phyloP scores from a whole-genome alignment of 2,329 filamentous ascomycete species.

The Claviceps sp. region DNA sequence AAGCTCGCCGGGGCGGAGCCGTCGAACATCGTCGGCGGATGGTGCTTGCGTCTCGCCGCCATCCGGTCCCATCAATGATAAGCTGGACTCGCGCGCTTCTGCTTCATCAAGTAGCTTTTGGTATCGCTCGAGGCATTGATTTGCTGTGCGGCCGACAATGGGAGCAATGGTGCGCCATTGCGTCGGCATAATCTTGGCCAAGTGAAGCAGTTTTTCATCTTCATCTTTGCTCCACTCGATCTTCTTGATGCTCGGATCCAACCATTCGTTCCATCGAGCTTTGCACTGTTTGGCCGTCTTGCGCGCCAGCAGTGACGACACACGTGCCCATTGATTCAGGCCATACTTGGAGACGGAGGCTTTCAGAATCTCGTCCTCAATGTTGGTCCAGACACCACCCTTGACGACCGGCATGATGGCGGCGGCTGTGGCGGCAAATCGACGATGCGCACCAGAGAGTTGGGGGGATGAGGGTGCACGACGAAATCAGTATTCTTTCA shows the following conservation, averaged over 20 bases:
- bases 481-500: background rate
- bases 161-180: slow-evolving; percentile 98
- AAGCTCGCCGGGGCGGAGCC: slow-evolving; percentile 79
- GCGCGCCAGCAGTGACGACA: slow-evolving; percentile 88
- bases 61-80: slow-evolving; percentile 73
- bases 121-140: slow-evolving; percentile 93
- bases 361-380: slow-evolving; percentile 93
- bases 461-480: background rate
- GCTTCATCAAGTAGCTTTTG: slow-evolving; percentile 94
- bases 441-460: background rate
- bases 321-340: slow-evolving; percentile 94
- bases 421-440: slow-evolving; percentile 3
- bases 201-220: slow-evolving; percentile 89
- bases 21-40: slow-evolving; percentile 81
- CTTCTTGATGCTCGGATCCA: slow-evolving; percentile 95
- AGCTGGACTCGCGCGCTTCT: slow-evolving; percentile 72
- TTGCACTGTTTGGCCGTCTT: slow-evolving; percentile 99
- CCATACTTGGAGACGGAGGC: slow-evolving; percentile 90
- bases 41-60: slow-evolving; percentile 80
- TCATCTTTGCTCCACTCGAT: slow-evolving; percentile 99
- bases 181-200: slow-evolving; percentile 96
- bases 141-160: slow-evolving; percentile 90
- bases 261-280: slow-evolving; percentile 95
- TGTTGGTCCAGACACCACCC: slow-evolving; percentile 63
- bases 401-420: slow-evolving; percentile 56